Conservation (phyloP, 208 protist genomes). For the Borovskyia barvae region DNA sequence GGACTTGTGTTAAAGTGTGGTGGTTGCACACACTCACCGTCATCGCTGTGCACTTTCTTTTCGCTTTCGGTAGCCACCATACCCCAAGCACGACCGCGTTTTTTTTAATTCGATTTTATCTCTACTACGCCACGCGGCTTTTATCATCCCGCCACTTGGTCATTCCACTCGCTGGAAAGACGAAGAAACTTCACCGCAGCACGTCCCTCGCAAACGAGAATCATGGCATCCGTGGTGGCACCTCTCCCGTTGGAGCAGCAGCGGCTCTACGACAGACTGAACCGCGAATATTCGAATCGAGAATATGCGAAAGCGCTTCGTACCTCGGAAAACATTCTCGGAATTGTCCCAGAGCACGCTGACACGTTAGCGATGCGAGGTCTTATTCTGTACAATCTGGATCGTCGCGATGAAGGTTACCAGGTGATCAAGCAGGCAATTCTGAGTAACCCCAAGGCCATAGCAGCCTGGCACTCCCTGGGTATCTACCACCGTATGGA, state of each 20-base stretch:
- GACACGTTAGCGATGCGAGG: constrained; percentile 85
- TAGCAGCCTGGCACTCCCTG: constrained; percentile 94
- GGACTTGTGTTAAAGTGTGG: too few species aligned
- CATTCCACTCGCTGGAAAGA: too few species aligned
- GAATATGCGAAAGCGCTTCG: constrained; percentile 82
- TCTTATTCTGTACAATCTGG: constrained; percentile 69
- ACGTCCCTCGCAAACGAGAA: too few species aligned
- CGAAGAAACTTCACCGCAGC: too few species aligned
- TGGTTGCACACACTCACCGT: too few species aligned
- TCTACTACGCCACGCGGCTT: too few species aligned
- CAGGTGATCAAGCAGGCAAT: constrained; percentile 58
- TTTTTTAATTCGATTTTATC: too few species aligned
- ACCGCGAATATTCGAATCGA: constrained; percentile 69
- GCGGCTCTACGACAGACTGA: constrained; percentile 77
- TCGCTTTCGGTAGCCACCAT: too few species aligned
- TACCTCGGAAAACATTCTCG: constrained; percentile 71
- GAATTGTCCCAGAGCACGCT: constrained; percentile 60
- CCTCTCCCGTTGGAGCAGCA: constrained; percentile 47
- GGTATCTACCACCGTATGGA: constrained; percentile 91
- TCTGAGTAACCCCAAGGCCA: constrained; percentile 47
- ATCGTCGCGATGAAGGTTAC: constrained; percentile 74
- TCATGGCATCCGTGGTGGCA: background rate
- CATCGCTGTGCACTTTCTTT: too few species aligned
- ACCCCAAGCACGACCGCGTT: too few species aligned
- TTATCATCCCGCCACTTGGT: too few species aligned